Base-by-base conservation (phyloP, 345 rosid species). In the Excoecaria agallocha region DNA sequence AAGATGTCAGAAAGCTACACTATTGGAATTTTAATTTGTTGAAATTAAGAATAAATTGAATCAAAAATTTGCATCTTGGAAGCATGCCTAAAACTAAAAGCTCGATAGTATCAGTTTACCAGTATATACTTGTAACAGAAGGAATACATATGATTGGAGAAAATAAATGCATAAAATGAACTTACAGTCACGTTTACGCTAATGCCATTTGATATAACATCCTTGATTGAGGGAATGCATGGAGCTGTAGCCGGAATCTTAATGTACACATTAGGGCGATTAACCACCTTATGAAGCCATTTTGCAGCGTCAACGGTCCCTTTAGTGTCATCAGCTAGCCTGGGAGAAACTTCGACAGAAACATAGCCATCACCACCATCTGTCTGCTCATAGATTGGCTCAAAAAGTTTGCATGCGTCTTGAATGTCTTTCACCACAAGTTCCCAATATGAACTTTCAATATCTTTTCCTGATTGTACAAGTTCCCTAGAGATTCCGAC, bases 361-460 rank as follows among this genome's bases (percentile, higher is more conserved):
- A 95, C 98, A 76, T 95, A 93, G 62, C 99, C 99, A 83, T 95
- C 99, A 12, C 82, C 96, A 68, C 87, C 97, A 75, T 91, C 93
- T 37, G 99, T 95, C 78, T 91, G 82, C 77, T 93, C 94, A 78
- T 95, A 95, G 64, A 95, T 90, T 54, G 91, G 68, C 91, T 95
- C 99, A 84, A 95, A 95, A 61, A 95, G 97, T 74, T 87, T 91
- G 87, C 98, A 93, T 0, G 99, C 99, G 84, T 91, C 97, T 75
- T 95, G 98, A 76, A 95, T 95, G 84, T 93, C 99, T 90, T 88
- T 91, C 82, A 95, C 88, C 79, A 95, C 99, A 9, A 95, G 96
- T 78, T 91, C 99, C 99, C 99, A 95, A 69, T 95, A 95, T 2
- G 96, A 96, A 45, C 84, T 84, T 81, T 95, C 93, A 76, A 92